These are phyloP conservation scores for Vararia minispora DNA, from an alignment of 768 basidiomycete species.

Conservation along the genomic window DNA sequence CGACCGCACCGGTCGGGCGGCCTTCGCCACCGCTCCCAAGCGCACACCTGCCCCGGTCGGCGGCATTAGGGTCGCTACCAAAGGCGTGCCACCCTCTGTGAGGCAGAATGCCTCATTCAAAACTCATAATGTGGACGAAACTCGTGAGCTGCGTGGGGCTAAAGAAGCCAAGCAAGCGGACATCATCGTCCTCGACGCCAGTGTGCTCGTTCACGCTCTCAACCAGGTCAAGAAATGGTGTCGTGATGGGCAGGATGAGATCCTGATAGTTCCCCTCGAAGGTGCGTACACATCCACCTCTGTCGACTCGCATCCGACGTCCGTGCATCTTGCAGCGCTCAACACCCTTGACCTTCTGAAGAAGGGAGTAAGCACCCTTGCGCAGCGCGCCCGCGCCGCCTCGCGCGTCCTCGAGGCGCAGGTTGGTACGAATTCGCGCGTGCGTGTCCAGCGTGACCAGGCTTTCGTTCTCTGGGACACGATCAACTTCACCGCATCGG, in stretches of 20 bases:
- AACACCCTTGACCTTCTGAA: conserved; percentile 90
- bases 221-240: conserved; percentile 79
- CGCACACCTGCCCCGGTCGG: conserved; percentile 13
- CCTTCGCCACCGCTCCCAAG: conserved; percentile 14
- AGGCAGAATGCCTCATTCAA: too few species aligned
- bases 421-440: conserved; percentile 73
- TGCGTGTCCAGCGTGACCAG: conserved; percentile 72
- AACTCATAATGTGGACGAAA: conserved; percentile 7
- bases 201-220: conserved; percentile 68
- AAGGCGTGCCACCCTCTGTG: too few species aligned
- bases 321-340: conserved; percentile 32
- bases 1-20: conserved; percentile 5
- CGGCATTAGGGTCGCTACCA: conserved; percentile 8
- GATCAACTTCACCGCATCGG: conserved; percentile 36
- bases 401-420: conserved; percentile 84
- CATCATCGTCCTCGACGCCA: conserved; percentile 69
- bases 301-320: conserved; percentile 15
- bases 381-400: conserved; percentile 76
- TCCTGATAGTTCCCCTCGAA: conserved; percentile 81
- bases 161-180: conserved; percentile 50
- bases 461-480: conserved; percentile 77
- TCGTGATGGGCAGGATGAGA: conserved; percentile 61
- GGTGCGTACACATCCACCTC: too few species aligned
- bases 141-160: neutral
- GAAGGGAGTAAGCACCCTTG: conserved; percentile 72